Evolutionary conservation across 2,329 filamentous ascomycete genomes (phyloP), one percentile per base, ranked within the genome.

Genomic region (Cytospora paraplurivora): DNA sequence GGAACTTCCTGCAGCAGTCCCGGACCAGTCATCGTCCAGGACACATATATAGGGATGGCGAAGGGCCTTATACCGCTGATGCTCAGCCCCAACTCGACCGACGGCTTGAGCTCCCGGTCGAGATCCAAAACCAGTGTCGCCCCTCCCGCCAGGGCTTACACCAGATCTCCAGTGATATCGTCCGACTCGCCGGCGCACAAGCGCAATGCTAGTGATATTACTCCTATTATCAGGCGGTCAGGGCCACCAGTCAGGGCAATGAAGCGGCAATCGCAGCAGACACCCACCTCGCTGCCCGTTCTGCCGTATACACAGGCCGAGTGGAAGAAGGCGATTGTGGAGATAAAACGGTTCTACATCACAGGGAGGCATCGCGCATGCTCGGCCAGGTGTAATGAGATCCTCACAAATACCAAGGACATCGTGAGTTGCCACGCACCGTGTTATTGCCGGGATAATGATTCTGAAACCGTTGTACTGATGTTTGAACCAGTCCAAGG

Each of bases 281-380:
- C 68, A 62, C 47, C 66, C 60, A 21, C 73, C 68, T 61, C 68
- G 66, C 51, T 68, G 27, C 55, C 68, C 12, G 70, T 72, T 10
- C 71, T 82, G 12, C 81, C 81, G 2, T 77, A 76, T 62, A 83
- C 79, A 0, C 65, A 76, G 1, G 69, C 73, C 4, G 83, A 86
- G 54, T 87, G 85, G 85, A 79, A 75, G 66, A 76, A 74, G 58
- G 74, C 79, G 7, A 76, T 87, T 59, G 71, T 75, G 27, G 82
- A 85, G 44, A 77, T 86, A 66, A 87, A 86, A 77, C 74, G 76
- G 56, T 80, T 83, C 64, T 85, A 85, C 66, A 67, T 81, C 21
- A 77, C 77, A 68, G 77, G 77, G 62, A 77, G 79, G 62, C 85
- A 84, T 68, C 79, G 82, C 11, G 78, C 80, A 8, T 87, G 85